A percentile compares a stretch with the other conserved stretches of the same genome.
These are phyloP conservation scores for Spiraea crenata DNA, from an alignment of 331 rosid genomes.

Conservation along the genomic window DNA sequence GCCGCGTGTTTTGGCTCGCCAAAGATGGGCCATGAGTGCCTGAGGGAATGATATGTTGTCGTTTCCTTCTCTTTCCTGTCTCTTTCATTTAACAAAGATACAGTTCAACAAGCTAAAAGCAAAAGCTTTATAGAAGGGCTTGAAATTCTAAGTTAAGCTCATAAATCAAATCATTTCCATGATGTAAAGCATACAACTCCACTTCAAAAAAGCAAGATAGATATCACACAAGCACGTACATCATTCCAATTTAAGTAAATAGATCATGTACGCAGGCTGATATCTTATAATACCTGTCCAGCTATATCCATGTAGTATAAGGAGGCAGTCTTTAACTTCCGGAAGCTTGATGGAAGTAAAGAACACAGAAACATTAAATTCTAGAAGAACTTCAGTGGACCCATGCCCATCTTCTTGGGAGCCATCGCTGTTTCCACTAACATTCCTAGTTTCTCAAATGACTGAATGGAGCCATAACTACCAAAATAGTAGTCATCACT, in stretches of 20 bases:
- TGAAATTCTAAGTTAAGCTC: background rate
- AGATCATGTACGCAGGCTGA: background rate
- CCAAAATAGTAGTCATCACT: background rate
- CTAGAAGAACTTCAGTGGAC: constrained; percentile 92
- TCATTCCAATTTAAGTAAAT: background rate
- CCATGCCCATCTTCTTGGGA: constrained; percentile 69
- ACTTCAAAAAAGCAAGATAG: background rate
- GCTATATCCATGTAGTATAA: constrained; percentile 94
- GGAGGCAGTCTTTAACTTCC: constrained; percentile 85
- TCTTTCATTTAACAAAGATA: background rate
- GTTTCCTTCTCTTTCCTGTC: background rate
- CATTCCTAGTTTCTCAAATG: constrained; percentile 28
- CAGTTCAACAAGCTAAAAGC: background rate
- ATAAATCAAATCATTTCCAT: background rate
- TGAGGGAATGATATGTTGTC: too few species aligned
- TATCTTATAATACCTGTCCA: constrained; percentile 59
- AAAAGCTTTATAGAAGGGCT: background rate
- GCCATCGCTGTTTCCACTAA: constrained; percentile 58
- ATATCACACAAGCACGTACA: background rate
- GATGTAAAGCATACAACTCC: background rate
- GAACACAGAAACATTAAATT: constrained; percentile 87
- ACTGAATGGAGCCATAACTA: too few species aligned
- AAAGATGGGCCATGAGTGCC: too few species aligned
- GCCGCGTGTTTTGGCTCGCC: too few species aligned
- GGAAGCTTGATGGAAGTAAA: constrained; percentile 88